A percentile compares a stretch with the other conserved stretches of the same genome.
Conservation (phyloP, 805 yeast species). For the Wickerhamiella domercqiae region DNA sequence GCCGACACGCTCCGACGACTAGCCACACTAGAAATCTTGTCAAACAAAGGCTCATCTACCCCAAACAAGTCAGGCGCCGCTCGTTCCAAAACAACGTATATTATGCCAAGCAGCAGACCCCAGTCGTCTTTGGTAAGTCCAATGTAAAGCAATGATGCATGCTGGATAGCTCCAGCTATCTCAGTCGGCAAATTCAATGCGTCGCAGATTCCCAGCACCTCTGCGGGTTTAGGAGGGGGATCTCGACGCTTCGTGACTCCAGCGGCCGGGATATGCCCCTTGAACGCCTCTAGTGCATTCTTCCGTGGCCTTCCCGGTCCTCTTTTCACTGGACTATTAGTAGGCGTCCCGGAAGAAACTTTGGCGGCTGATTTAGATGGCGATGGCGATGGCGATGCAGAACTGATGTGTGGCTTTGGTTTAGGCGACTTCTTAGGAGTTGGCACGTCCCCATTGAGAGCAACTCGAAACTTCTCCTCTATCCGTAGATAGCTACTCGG, state of each 20-base stretch:
- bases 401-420: background rate
- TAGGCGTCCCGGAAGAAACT: background rate
- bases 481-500: constrained; percentile 11
- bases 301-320: constrained; percentile 1
- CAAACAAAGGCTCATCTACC: constrained; percentile 1
- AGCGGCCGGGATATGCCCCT: background rate
- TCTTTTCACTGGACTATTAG: constrained; percentile 1
- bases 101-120: constrained; percentile 23
- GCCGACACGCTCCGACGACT: constrained; percentile 3
- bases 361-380: background rate
- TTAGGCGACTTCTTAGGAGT: background rate
- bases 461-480: constrained; percentile 9
- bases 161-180: constrained; percentile 13
- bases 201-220: constrained; percentile 5
- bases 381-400: background rate
- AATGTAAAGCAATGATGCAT: constrained; percentile 19
- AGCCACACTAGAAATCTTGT: constrained; percentile 3
- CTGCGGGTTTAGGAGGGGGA: constrained; percentile 5
- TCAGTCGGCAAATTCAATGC: constrained; percentile 5
- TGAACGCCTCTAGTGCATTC: background rate
- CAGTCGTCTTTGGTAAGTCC: constrained; percentile 23
- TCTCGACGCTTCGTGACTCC: background rate
- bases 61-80: constrained; percentile 18
- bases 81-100: constrained; percentile 18
- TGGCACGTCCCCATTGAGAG: constrained; percentile 1